A percentile compares a stretch with the other conserved stretches of the same genome.
phyloP scores from a whole-genome alignment of 495 filamentous ascomycete species.

The Xylaria curta region DNA sequence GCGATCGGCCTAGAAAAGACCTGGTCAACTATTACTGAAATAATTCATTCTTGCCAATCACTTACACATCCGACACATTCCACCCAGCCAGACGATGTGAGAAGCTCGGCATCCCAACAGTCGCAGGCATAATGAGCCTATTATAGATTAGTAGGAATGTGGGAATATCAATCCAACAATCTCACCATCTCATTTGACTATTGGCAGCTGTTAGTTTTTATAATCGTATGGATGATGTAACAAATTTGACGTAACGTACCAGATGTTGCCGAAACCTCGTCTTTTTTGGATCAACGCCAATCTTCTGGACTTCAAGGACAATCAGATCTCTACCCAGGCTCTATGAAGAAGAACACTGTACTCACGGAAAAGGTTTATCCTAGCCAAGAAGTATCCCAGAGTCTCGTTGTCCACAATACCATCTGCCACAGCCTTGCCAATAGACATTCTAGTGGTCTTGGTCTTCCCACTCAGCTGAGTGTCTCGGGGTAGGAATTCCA shows the following conservation, averaged over 20 bases:
- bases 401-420: constrained; percentile 73
- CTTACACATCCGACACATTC: constrained; percentile 76
- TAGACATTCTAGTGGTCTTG: constrained; percentile 55
- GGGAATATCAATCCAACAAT: constrained; percentile 34
- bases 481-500: constrained; percentile 63
- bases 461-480: constrained; percentile 68
- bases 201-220: too few species aligned
- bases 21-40: too few species aligned
- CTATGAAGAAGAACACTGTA: too few species aligned
- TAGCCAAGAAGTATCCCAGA: constrained; percentile 71
- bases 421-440: constrained; percentile 65
- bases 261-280: too few species aligned
- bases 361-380: constrained; percentile 67
- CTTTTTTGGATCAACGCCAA: too few species aligned
- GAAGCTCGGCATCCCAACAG: constrained; percentile 73
- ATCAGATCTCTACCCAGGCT: too few species aligned
- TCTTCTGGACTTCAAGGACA: too few species aligned
- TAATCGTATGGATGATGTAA: too few species aligned
- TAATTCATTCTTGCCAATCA: too few species aligned
- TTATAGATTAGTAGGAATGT: too few species aligned
- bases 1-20: too few species aligned
- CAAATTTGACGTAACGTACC: too few species aligned
- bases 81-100: constrained; percentile 72
- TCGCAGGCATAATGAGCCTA: constrained; percentile 68
- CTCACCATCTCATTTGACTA: constrained; percentile 76